Evolutionary conservation across 495 filamentous ascomycete genomes (phyloP).

Genomic region (Penicillium samsonianum): DNA sequence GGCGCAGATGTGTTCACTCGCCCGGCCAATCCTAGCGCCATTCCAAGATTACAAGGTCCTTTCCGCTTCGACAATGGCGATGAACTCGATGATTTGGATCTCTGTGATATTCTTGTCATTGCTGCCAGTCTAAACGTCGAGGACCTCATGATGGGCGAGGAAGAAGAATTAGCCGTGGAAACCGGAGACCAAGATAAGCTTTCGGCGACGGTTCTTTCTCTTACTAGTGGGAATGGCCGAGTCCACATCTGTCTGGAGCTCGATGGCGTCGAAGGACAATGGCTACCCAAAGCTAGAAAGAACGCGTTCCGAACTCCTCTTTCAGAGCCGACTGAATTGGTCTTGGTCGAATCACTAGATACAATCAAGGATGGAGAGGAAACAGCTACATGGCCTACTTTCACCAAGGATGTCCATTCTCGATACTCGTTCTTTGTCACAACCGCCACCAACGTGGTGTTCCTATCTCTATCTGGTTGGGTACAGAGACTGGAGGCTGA

Average conservation of each 20-base stretch:
- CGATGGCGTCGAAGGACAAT: constrained; percentile 78
- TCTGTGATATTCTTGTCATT: constrained; percentile 61
- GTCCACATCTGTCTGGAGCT: constrained; percentile 78
- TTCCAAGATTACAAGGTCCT: constrained; percentile 83
- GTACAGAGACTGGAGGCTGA: constrained; percentile 75
- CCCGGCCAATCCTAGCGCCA: constrained; percentile 66
- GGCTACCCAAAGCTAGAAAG: constrained; percentile 67
- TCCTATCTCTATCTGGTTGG: constrained; percentile 73
- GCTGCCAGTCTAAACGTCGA: constrained; percentile 54
- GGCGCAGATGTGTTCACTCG: constrained; percentile 71
- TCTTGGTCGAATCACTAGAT: constrained; percentile 59
- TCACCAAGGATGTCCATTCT: constrained; percentile 70
- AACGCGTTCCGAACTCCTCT: constrained; percentile 42
- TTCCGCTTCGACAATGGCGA: constrained; percentile 70
- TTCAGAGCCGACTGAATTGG: constrained; percentile 45
- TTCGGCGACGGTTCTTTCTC: constrained; percentile 71
- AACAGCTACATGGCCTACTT: constrained; percentile 64
- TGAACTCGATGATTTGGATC: constrained; percentile 66
- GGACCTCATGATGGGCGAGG: constrained; percentile 54
- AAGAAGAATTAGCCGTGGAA: constrained; percentile 49
- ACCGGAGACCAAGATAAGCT: constrained; percentile 62
- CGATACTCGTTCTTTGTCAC: constrained; percentile 81
- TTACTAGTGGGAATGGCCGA: constrained; percentile 71
- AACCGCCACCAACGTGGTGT: constrained; percentile 66
- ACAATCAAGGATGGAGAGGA: constrained; percentile 57